phyloP scores from a whole-genome alignment of 768 basidiomycete species.

The Leccinum sublutescens region DNA sequence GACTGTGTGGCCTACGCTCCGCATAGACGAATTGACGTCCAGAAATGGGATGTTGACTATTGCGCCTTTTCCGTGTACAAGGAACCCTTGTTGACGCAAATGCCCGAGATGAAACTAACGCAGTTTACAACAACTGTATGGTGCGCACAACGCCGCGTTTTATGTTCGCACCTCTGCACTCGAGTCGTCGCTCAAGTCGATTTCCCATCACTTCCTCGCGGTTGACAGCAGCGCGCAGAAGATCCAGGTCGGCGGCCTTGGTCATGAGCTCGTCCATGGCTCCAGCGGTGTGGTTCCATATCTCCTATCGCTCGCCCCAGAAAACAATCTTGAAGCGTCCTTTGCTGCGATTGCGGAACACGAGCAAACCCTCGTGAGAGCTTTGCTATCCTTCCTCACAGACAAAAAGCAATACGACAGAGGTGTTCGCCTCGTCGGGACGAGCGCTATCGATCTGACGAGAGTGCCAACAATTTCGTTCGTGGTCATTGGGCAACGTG shows the following conservation, averaged over 20 bases:
- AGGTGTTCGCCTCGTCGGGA: conserved; percentile 69
- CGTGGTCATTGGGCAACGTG: conserved; percentile 57
- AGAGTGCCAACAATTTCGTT: conserved; percentile 73
- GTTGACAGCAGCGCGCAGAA: conserved; percentile 50
- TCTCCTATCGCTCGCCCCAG: conserved; percentile 56
- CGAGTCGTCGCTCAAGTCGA: conserved; percentile 49
- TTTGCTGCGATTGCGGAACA: conserved; percentile 60
- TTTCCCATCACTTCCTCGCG: conserved; percentile 70
- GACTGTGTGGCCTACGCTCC: conserved; percentile 83
- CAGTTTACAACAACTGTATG: conserved; percentile 54
- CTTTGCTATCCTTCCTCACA: conserved; percentile 55
- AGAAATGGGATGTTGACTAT: conserved; percentile 76
- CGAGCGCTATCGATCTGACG: conserved; percentile 39
- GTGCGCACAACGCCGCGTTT: conserved; percentile 65
- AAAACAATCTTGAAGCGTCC: conserved; percentile 44
- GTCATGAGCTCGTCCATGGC: conserved; percentile 68
- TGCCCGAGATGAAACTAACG: background rate
- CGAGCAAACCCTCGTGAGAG: conserved; percentile 56
- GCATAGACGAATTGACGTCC: conserved; percentile 68
- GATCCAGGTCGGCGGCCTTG: conserved; percentile 71
- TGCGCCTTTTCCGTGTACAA: conserved; percentile 75
- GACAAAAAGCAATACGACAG: conserved; percentile 46
- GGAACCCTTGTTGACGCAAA: conserved; percentile 35
- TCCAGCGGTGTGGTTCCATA: conserved; percentile 61
- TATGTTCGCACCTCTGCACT: conserved; percentile 56